These are phyloP conservation scores for Gossypium bickii DNA, from an alignment of 345 rosid genomes.

Conservation along the genomic window DNA sequence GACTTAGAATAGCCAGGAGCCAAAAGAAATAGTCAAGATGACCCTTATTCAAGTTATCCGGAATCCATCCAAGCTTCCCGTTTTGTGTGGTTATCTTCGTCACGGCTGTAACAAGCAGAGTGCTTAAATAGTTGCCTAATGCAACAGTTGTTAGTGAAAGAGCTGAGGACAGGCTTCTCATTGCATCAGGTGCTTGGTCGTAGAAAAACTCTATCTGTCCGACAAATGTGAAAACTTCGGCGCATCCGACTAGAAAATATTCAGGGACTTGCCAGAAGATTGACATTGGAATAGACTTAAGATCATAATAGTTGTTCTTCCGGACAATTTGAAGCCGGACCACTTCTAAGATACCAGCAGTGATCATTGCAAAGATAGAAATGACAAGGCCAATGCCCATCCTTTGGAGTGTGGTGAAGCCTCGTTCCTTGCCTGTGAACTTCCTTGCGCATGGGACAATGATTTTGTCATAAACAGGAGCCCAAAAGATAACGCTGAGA, in stretches of 20 bases:
- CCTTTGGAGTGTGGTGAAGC: slow-evolving; percentile 91
- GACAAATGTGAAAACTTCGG: slow-evolving; percentile 76
- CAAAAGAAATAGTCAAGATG: slow-evolving; percentile 91
- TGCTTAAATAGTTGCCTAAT: slow-evolving; percentile 76
- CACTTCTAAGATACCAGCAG: slow-evolving; percentile 70
- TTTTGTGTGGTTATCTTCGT: slow-evolving; percentile 44
- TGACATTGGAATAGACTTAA: slow-evolving; percentile 49
- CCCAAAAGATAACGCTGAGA: slow-evolving; percentile 84
- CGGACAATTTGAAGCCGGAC: slow-evolving; percentile 47
- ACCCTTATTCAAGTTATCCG: slow-evolving; percentile 69
- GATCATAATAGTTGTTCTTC: slow-evolving; percentile 55
- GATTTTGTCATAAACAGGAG: slow-evolving; percentile 65
- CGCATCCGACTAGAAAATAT: slow-evolving; percentile 82
- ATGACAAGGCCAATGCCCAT: slow-evolving; percentile 88
- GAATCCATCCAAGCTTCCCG: slow-evolving; percentile 83
- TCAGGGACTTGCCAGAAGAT: slow-evolving; percentile 97
- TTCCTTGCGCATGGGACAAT: slow-evolving; percentile 63
- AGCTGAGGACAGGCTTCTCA: slow-evolving; percentile 89
- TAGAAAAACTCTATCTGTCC: slow-evolving; percentile 90
- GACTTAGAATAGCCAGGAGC: slow-evolving; percentile 64
- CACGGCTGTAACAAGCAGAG: slow-evolving; percentile 61
- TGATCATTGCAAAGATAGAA: slow-evolving; percentile 67
- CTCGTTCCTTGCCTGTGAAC: slow-evolving; percentile 66
- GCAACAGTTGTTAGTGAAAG: slow-evolving; percentile 73
- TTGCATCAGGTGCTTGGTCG: slow-evolving; percentile 95